Percentiles rank a stretch among this genome's conserved stretches.
These are phyloP conservation scores for Bryoglossum gracile DNA, from an alignment of 495 filamentous ascomycete species.

Conservation along the genomic window DNA sequence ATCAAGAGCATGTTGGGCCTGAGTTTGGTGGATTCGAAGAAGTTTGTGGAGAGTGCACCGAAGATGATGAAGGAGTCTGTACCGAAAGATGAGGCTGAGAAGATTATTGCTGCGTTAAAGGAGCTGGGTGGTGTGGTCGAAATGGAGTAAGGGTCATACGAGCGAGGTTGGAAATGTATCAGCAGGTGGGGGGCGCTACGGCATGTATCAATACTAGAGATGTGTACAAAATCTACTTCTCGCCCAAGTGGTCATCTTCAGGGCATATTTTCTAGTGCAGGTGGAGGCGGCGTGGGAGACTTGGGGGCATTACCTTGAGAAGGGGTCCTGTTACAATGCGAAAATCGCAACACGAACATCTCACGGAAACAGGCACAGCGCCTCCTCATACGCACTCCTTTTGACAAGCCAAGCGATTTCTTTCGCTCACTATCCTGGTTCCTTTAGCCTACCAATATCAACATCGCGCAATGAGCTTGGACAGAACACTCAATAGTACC, in stretches of 20 bases:
- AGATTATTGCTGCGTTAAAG: conserved; percentile 93
- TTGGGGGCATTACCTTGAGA: too few relatives aligned
- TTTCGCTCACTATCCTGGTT: too few relatives aligned
- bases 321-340: too few relatives aligned
- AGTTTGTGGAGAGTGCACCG: conserved; percentile 96
- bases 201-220: conserved; percentile 23
- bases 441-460: too few relatives aligned
- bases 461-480: too few relatives aligned
- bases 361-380: too few relatives aligned
- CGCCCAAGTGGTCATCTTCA: background rate
- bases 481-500: background rate
- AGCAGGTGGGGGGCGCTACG: background rate
- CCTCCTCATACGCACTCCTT: too few relatives aligned
- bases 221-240: conserved; percentile 26
- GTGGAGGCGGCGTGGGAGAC: too few relatives aligned
- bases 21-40: conserved; percentile 98
- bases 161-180: conserved; percentile 1
- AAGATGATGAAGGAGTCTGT: conserved; percentile 98
- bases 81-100: conserved; percentile 97
- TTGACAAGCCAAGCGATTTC: too few relatives aligned
- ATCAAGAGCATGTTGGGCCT: conserved; percentile 92
- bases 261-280: background rate
- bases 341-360: too few relatives aligned
- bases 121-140: conserved; percentile 77
- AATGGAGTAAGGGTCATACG: conserved; percentile 64